Base-by-base conservation (phyloP, 441 rosid genomes). In the Erodium moschatum region DNA sequence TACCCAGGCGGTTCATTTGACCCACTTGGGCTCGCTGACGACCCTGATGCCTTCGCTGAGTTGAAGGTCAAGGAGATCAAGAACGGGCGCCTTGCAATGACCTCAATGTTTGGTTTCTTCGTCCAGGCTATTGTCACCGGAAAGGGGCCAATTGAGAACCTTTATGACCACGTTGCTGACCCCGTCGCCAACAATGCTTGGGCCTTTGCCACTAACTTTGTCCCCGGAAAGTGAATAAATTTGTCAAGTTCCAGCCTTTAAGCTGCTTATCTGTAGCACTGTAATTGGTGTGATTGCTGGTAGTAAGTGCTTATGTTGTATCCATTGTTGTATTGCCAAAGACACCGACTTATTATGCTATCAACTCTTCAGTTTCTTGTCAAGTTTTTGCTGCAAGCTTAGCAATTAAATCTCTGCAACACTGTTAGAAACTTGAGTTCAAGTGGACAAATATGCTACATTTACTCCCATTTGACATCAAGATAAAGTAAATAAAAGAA, bases 61-160 rank as follows among this genome's bases (percentile, higher is more conserved):
- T 52, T 52, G 60, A 52, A 52, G 75, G 75, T 72, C 38, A 72
- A 72, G 75, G 75, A 72, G 75, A 42, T 72, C 62, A 72, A 72
- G 70, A 72, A 72, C 62, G 70, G 75, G 2, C 0, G 75, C 18
- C 75, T 72, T 0, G 75, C 75, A 5, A 72, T 72, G 75, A 66
- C 67, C 56, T 72, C 75, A 24, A 72, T 72, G 75, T 72, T 72
- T 20, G 75, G 75, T 11, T 72, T 72, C 66, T 72, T 44, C 27
- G 70, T 72, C 16, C 75, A 72, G 60, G 75, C 75, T 44, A 72
- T 72, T 40, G 75, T 72, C 4, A 72, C 75, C 50, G 75, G 75
- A 6, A 72, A 72, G 67, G 75, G 75, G 11, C 75, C 75, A 13
- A 15, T 72, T 38, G 70, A 72, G 70, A 72, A 72, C 75, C 56